Evolutionary conservation across 2,329 filamentous ascomycete genomes (phyloP), one percentile per base, ranked within the genome.

Genomic region (Exophiala dermatitidis): DNA sequence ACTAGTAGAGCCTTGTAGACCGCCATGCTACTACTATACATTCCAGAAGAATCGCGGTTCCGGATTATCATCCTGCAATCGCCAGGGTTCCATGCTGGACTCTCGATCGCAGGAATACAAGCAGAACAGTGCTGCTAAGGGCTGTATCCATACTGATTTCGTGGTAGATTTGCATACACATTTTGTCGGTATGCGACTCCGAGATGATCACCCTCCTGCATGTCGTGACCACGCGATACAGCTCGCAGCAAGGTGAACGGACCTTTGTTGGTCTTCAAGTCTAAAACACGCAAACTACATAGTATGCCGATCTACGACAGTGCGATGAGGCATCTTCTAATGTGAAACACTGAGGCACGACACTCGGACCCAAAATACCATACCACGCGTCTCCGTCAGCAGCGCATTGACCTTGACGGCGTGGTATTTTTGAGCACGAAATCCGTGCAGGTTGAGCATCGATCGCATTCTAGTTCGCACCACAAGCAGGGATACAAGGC

Each of bases 371-470:
- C n/a, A 43, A 8, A 28, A n/a, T n/a, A n/a, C 26, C 19, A n/a
- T 32, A 9, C 28, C 28, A 33, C 28, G 42, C 10, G 42, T 45
- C 3, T 33, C 42, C 31, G 19, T 19, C 38, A 41, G n/a, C 19
- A 41, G 7, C 34, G 42, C 6, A 8, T 10, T 31, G 28, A 5
- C 12, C 38, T 28, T 41, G 29, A 5, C 26, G 33, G 2, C 7
- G 5, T 10, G 34, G 36, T 28, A n/a, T 48, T n/a, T 43, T 43
- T 37, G 50, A 41, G 44, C 37, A 53, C 48, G 50, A 48, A 48
- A 53, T 40, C 3, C 26, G 38, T 26, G 38, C 28, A 8, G 10
- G 50, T 26, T 38, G 37, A 53, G 41, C 50, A 50, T 41, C 6
- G 12, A 3, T 26, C 4, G 47, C 34, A 36, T 43, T 12, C 8